These are phyloP conservation scores for Citrus mangshanensis DNA, from an alignment of 345 rosid genomes.

Conservation along the genomic window DNA sequence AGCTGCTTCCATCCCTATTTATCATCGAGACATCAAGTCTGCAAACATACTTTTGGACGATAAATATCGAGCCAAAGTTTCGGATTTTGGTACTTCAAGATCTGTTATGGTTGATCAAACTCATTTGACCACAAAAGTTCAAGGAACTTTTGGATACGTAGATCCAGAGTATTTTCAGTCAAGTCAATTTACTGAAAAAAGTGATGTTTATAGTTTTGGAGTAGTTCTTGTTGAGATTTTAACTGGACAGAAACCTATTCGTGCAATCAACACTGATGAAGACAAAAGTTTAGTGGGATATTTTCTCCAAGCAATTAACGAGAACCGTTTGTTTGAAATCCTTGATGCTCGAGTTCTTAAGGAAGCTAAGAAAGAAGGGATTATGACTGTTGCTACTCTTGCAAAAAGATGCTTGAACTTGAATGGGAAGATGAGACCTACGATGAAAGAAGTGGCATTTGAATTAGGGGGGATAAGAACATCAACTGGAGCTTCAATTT, in stretches of 20 bases:
- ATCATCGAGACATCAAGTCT: slow-evolving; percentile 7
- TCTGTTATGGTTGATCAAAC: neutral
- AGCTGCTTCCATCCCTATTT: slow-evolving; percentile 7
- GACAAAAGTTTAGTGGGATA: neutral
- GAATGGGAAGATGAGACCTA: neutral
- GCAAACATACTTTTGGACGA: neutral
- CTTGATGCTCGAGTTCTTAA: slow-evolving; percentile 9
- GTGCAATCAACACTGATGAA: neutral
- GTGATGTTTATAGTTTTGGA: neutral
- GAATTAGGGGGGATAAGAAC: slow-evolving; percentile 8
- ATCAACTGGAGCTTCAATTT: neutral
- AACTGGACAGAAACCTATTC: neutral
- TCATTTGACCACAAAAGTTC: neutral
- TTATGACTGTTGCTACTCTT: neutral
- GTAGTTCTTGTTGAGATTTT: neutral
- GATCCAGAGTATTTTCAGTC: neutral
- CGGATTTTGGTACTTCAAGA: neutral
- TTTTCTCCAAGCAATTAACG: slow-evolving; percentile 10
- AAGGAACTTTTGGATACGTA: neutral
- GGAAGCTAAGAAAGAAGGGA: slow-evolving; percentile 8
- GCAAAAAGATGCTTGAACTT: slow-evolving; percentile 2
- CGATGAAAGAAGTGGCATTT: slow-evolving; percentile 15
- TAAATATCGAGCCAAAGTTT: neutral
- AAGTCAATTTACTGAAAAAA: neutral
- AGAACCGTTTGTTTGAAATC: neutral